Conservation (phyloP, 768 basidiomycete genomes). For the Boletus fagicola region DNA sequence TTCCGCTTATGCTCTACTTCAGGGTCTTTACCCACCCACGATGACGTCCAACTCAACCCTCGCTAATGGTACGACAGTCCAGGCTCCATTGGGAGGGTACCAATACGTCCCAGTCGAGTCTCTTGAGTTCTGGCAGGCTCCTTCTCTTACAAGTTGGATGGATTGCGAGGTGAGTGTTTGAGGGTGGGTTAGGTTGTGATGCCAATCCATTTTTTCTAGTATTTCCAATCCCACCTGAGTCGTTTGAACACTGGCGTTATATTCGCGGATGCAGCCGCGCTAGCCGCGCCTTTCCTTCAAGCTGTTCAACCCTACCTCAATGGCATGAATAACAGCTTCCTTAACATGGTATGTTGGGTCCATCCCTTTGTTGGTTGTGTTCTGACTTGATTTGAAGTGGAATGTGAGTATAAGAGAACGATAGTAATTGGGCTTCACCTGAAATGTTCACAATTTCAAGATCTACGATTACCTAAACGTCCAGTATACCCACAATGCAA, state of each 20-base stretch:
- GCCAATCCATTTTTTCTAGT: constrained; percentile 13
- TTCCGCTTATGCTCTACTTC: constrained; percentile 77
- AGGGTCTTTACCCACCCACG: constrained; percentile 82
- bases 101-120: constrained; percentile 68
- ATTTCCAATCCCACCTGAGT: constrained; percentile 26
- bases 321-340: constrained; percentile 58
- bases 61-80: constrained; percentile 66
- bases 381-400: constrained; percentile 47
- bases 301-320: constrained; percentile 65
- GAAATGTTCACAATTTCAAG: constrained; percentile 33
- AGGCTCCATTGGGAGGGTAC: constrained; percentile 78
- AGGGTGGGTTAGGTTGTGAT: background rate
- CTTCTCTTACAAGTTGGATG: constrained; percentile 79
- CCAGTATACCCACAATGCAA: constrained; percentile 75
- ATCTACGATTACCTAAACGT: constrained; percentile 77
- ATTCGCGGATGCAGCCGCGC: constrained; percentile 56
- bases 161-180: constrained; percentile 45
- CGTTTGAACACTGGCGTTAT: constrained; percentile 27
- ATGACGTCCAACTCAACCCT: constrained; percentile 61
- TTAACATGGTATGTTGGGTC: constrained; percentile 57
- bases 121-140: constrained; percentile 56
- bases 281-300: constrained; percentile 64
- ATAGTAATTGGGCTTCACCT: background rate
- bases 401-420: constrained; percentile 50
- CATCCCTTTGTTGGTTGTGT: background rate